Percentiles rank a stretch among this genome's conserved stretches.
Evolutionary conservation across 805 yeast genomes (phyloP).

Genomic region (Cyberlindnera bimundalis): DNA sequence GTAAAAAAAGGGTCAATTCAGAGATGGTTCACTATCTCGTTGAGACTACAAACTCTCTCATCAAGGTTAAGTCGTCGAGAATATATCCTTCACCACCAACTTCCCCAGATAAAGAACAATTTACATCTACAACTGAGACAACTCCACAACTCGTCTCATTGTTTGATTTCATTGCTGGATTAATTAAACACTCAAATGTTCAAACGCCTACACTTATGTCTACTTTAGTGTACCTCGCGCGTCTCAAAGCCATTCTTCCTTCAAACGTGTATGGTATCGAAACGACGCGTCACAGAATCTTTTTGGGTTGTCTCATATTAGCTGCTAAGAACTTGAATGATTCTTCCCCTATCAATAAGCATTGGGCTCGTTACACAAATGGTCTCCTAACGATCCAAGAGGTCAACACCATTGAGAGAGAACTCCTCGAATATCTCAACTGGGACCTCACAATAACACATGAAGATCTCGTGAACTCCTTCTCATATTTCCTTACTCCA

Average conservation of each 20-base stretch:
- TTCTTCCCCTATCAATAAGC: constrained; percentile 91
- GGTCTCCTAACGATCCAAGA: constrained; percentile 76
- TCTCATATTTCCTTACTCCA: constrained; percentile 72
- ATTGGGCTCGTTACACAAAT: constrained; percentile 91
- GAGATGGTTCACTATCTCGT: constrained; percentile 60
- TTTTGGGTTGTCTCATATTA: constrained; percentile 80
- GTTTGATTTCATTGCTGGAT: constrained; percentile 61
- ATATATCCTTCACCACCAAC: constrained; percentile 38
- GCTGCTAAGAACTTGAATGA: constrained; percentile 94
- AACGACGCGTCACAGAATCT: constrained; percentile 90
- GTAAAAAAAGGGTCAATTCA: constrained; percentile 51
- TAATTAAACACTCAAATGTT: constrained; percentile 81
- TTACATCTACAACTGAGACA: neutral
- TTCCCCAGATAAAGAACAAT: constrained; percentile 28
- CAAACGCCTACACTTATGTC: constrained; percentile 96
- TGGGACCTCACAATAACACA: constrained; percentile 79
- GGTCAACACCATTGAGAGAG: constrained; percentile 89
- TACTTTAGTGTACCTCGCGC: constrained; percentile 75
- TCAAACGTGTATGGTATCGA: constrained; percentile 87
- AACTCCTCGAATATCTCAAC: constrained; percentile 72
- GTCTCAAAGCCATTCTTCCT: constrained; percentile 75
- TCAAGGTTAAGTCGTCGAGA: constrained; percentile 36
- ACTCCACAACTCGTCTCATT: constrained; percentile 33
- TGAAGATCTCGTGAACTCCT: constrained; percentile 63
- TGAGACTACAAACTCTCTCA: constrained; percentile 54